Percentiles rank a stretch among this genome's conserved stretches.
These are phyloP conservation scores for Isoetes taiwanensis DNA, from an alignment of 75 land plant genomes.

Conservation along the genomic window DNA sequence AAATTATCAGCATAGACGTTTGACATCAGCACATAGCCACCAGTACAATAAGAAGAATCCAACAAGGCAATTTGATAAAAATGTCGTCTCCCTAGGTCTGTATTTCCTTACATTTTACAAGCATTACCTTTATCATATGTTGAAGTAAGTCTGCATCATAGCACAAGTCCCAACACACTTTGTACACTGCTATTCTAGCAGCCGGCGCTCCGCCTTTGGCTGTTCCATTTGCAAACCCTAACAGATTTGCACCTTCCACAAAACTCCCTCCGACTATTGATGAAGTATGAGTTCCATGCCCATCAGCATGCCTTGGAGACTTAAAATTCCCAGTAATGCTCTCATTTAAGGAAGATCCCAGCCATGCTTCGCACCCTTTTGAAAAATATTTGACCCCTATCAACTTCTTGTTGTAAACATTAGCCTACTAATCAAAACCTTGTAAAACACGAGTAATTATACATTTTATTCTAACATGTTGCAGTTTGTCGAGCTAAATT, in stretches of 20 bases:
- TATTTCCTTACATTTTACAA: no score
- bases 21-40: no score
- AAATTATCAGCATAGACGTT: no score
- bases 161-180: constrained; percentile 10
- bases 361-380: constrained; percentile 18
- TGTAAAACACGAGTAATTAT: no score
- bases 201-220: constrained; percentile 18
- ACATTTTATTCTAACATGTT: no score
- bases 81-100: no score
- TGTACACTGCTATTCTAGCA: constrained; percentile 27
- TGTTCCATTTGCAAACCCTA: constrained; percentile 22
- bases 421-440: no score
- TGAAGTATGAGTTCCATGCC: constrained; percentile 57
- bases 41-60: no score
- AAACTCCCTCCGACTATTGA: constrained; percentile 53
- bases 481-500: constrained; percentile 27
- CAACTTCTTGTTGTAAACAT: constrained; percentile 25
- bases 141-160: no score
- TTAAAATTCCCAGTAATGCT: constrained; percentile 3
- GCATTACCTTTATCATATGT: no score
- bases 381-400: constrained; percentile 32
- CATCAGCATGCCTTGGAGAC: constrained; percentile 24
- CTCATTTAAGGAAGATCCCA: constrained; percentile 7
- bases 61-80: no score
- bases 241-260: constrained; percentile 17